Evolutionary conservation across 768 basidiomycete species (phyloP), one percentile per base, ranked within the genome.

Genomic region (Tylopilus sp.): DNA sequence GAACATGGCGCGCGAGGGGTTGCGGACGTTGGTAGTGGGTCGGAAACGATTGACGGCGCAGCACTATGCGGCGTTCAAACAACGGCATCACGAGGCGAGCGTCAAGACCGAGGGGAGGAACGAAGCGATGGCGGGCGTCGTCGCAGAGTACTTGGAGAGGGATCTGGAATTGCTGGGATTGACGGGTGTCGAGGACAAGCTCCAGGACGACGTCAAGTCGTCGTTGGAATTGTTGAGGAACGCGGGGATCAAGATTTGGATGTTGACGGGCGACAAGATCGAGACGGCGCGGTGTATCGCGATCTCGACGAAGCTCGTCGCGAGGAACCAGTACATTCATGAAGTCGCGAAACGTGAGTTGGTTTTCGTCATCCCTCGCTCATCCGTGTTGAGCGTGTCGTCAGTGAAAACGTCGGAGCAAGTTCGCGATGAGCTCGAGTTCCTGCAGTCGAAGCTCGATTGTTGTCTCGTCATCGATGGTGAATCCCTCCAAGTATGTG

Each of bases 201-300:
- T 99, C 53, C 97, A 99, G 64, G 97, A 98, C 55, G 95, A 96
- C 22, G 96, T 99, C 62, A 94, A 90, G 69, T 83, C 86, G 41
- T 97, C 97, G 3, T 73, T 99, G 53, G 97, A 98, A 72, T 66
- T 98, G 48, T 70, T 99, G 57, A 76, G 95, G 59, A 98, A 98
- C 67, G 97, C 96, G 0, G 96, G 96, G 5, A 85, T 99, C 72
- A 97, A 91, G 79, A 98, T 99, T 53, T 99, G 97, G 97, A 98
- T 98, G 97, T 77, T 98, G 62, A 99, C 97, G 0, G 96, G 97
- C 2, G 97, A 99, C 72, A 99, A 98, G 76, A 92, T 98, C 45
- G 97, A 99, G 76, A 99, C 97, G 4, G 97, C 97, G 6, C 87
- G 95, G 33, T 96, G 94, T 71, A 99, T 99, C 64, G 95, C 96